A percentile compares a stretch with the other conserved stretches of the same genome.
Evolutionary conservation across 192 early-diverging fungal species (phyloP).

Genomic region (Coemansia sp.): DNA sequence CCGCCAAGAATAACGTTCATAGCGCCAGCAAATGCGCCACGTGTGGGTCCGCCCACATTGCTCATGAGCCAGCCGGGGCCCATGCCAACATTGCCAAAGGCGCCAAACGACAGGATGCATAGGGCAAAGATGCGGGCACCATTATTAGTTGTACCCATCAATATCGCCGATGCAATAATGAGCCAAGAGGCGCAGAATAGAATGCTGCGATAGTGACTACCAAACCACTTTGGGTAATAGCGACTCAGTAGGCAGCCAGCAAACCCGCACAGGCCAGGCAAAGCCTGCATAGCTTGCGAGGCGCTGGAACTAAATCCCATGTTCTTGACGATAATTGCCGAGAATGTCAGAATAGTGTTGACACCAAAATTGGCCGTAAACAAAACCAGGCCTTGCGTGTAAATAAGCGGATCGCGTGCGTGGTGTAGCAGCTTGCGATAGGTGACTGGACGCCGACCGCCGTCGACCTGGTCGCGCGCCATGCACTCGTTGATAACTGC

Average conservation of each 20-base stretch:
- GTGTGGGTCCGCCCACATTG: constrained; percentile 49
- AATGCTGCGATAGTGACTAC: constrained; percentile 34
- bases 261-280: constrained; percentile 49
- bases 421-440: constrained; percentile 23
- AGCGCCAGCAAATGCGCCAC: constrained; percentile 35
- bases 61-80: constrained; percentile 53
- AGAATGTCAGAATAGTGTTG: constrained; percentile 52
- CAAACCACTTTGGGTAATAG: constrained; percentile 39
- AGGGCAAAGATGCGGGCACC: constrained; percentile 49
- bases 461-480: constrained; percentile 36
- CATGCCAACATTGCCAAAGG: constrained; percentile 47
- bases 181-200: constrained; percentile 47
- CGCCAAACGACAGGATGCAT: constrained; percentile 46
- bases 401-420: constrained; percentile 35
- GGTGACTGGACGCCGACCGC: constrained; percentile 34
- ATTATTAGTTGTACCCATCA: constrained; percentile 42
- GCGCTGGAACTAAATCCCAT: constrained; percentile 37
- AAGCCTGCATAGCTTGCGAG: constrained; percentile 50
- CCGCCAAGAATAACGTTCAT: constrained; percentile 50
- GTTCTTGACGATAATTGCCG: constrained; percentile 45
- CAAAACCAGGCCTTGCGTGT: constrained; percentile 39
- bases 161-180: constrained; percentile 25
- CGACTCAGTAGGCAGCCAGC: constrained; percentile 33
- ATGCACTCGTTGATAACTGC: constrained; percentile 31
- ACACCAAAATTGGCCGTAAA: constrained; percentile 50